Conservation (phyloP, 1,139 yeast genomes). For the Zygosaccharomyces pseudobailii region DNA sequence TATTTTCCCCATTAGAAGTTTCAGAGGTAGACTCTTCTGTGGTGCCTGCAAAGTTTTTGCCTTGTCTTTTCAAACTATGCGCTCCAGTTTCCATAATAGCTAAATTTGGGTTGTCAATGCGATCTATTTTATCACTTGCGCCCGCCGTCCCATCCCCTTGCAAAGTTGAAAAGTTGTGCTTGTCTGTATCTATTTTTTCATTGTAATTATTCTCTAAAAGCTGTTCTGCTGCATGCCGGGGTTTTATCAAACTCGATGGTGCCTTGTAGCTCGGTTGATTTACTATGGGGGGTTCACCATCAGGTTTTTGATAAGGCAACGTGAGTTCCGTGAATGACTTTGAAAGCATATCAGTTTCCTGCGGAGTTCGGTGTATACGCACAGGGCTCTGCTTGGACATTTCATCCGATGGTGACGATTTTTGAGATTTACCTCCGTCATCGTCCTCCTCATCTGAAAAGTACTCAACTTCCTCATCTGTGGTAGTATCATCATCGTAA, state of each 20-base stretch:
- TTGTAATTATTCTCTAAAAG: neutral
- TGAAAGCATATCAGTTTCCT: constrained; percentile 6
- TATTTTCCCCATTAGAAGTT: neutral
- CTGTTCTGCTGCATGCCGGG: constrained; percentile 2
- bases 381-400: constrained; percentile 4
- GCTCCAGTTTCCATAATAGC: constrained; percentile 10
- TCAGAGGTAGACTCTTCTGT: neutral
- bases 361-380: neutral
- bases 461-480: constrained; percentile 29
- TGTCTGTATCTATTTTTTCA: neutral
- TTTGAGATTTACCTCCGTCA: constrained; percentile 38
- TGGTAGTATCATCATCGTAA: constrained; percentile 20
- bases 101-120: constrained; percentile 8
- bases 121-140: neutral
- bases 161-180: neutral
- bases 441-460: constrained; percentile 33
- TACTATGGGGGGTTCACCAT: neutral
- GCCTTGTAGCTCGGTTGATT: constrained; percentile 26
- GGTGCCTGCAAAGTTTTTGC: constrained; percentile 7
- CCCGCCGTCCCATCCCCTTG: neutral
- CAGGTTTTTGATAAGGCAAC: constrained; percentile 6
- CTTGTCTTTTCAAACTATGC: constrained; percentile 21
- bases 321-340: constrained; percentile 9
- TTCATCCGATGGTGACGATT: constrained; percentile 8
- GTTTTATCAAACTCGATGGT: constrained; percentile 23